Conservation (phyloP, 1,284 basidiomycete species). For the Malassezia vespertilionis region DNA sequence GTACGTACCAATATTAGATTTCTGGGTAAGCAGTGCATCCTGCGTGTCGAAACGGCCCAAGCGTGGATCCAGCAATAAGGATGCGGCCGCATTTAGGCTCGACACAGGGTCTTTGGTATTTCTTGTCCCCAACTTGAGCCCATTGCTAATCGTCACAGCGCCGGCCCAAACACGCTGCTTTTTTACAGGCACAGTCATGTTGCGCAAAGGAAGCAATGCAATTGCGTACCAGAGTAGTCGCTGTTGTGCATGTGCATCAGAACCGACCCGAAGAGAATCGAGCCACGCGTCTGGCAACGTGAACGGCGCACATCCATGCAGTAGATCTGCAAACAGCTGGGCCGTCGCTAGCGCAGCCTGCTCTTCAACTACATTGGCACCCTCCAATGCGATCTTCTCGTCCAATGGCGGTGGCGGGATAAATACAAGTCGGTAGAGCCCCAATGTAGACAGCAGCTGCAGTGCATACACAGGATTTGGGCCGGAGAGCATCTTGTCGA, state of each 20-base stretch:
- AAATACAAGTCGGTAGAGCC: conserved; percentile 37
- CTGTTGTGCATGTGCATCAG: conserved; percentile 15
- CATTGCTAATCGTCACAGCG: conserved; percentile 27
- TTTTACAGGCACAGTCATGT: conserved; percentile 26
- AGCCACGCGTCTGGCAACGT: conserved; percentile 20
- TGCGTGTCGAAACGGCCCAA: conserved; percentile 14
- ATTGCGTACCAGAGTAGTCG: conserved; percentile 26
- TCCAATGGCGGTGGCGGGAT: conserved; percentile 19
- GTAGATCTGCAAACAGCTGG: conserved; percentile 12
- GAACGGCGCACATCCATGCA: conserved; percentile 13
- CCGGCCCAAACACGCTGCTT: conserved; percentile 33
- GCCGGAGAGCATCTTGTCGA: conserved; percentile 47
- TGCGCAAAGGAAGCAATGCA: conserved; percentile 24
- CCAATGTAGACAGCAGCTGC: conserved; percentile 26
- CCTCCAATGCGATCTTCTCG: no score
- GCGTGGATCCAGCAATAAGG: conserved; percentile 4
- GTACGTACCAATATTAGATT: conserved; percentile 3
- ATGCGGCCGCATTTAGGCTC: conserved; percentile 14
- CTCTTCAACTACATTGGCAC: background rate
- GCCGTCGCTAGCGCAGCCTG: conserved; percentile 8
- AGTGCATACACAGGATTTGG: conserved; percentile 34
- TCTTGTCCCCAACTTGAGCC: conserved; percentile 38
- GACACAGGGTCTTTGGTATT: conserved; percentile 33
- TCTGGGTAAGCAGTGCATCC: conserved; percentile 1
- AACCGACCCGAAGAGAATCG: conserved; percentile 6